These are phyloP conservation scores for Fagus sylvatica DNA, from an alignment of 306 rosid species.

Conservation along the genomic window DNA sequence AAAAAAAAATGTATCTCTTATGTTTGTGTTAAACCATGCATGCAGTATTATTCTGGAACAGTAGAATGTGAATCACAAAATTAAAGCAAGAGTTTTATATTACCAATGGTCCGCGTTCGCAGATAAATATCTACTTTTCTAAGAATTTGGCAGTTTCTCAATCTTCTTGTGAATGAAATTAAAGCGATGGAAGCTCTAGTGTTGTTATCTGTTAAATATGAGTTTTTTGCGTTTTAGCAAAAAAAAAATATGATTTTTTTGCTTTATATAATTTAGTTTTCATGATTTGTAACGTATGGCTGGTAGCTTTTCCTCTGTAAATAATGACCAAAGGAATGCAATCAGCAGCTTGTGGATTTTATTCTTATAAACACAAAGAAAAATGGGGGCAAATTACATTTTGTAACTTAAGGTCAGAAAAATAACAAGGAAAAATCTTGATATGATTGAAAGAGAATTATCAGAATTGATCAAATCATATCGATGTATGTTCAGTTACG, in stretches of 20 bases:
- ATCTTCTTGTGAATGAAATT: too few relatives aligned
- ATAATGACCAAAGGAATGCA: neutral
- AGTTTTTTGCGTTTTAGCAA: neutral
- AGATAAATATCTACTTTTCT: too few relatives aligned
- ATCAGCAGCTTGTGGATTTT: neutral
- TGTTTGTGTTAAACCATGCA: too few relatives aligned
- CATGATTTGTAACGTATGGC: neutral
- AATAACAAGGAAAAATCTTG: neutral
- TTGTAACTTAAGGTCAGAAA: neutral
- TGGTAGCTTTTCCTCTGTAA: neutral
- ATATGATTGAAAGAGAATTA: neutral
- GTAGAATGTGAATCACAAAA: too few relatives aligned
- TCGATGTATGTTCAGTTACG: neutral
- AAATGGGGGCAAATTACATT: neutral
- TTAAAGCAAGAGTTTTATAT: too few relatives aligned
- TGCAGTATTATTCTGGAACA: too few relatives aligned
- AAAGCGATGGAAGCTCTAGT: too few relatives aligned
- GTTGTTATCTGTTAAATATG: too few relatives aligned
- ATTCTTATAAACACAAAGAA: neutral
- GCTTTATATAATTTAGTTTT: neutral
- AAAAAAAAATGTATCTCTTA: too few relatives aligned
- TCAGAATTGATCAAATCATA: neutral
- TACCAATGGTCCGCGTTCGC: too few relatives aligned
- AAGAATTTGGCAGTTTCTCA: too few relatives aligned
- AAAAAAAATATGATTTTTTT: too few relatives aligned